These are phyloP conservation scores for Fonsecaea erecta DNA, from an alignment of 2,329 filamentous ascomycete species.

Conservation along the genomic window DNA sequence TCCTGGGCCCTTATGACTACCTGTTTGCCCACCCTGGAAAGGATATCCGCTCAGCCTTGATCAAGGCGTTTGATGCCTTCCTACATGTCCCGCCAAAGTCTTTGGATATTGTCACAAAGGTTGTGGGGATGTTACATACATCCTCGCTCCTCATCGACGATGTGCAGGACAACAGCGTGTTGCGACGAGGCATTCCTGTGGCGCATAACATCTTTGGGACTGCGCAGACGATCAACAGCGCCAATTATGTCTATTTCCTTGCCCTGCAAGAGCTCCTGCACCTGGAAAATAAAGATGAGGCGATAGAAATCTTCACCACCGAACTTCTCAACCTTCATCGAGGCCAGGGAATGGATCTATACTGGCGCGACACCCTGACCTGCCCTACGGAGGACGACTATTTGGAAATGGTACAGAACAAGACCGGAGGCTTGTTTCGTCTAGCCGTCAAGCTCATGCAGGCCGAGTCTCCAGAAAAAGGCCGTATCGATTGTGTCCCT, in stretches of 20 bases:
- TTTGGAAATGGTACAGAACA: constrained; percentile 55
- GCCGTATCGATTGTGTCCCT: constrained; percentile 52
- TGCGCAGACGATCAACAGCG: constrained; percentile 58
- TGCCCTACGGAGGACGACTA: constrained; percentile 55
- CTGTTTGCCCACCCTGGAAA: constrained; percentile 52
- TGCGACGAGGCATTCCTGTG: constrained; percentile 55
- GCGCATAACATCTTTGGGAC: constrained; percentile 57
- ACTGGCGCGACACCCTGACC: constrained; percentile 53
- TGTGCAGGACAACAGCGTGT: constrained; percentile 55
- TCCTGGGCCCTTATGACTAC: constrained; percentile 53
- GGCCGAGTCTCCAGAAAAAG: constrained; percentile 42
- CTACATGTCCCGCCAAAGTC: constrained; percentile 49
- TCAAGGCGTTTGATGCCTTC: constrained; percentile 53
- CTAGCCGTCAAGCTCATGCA: constrained; percentile 54
- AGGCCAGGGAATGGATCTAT: constrained; percentile 56
- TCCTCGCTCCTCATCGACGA: constrained; percentile 56
- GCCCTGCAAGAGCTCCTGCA: constrained; percentile 50
- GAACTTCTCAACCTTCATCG: constrained; percentile 54
- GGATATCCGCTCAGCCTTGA: constrained; percentile 50
- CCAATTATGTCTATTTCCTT: constrained; percentile 56
- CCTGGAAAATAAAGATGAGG: constrained; percentile 45
- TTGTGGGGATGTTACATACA: constrained; percentile 53
- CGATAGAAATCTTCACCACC: constrained; percentile 51
- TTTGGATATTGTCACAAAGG: constrained; percentile 49
- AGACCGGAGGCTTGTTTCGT: constrained; percentile 55